Percentiles rank a stretch among this genome's conserved stretches.
Evolutionary conservation across 2,329 filamentous ascomycete species (phyloP).

Genomic region (Pseudopyrenochaeta lycopersici): DNA sequence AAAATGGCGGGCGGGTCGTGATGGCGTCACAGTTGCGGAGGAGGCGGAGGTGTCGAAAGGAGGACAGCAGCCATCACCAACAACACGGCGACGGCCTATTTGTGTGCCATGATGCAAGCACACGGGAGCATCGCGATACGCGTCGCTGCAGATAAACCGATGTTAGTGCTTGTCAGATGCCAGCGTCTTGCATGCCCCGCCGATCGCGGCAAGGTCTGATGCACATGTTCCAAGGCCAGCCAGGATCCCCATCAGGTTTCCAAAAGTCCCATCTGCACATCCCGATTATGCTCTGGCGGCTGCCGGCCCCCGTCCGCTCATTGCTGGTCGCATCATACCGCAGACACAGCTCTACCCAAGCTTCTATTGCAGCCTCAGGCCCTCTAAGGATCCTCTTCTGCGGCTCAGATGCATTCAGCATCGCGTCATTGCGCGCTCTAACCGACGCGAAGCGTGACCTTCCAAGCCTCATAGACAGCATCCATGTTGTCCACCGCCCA

Average conservation of each 20-base stretch:
- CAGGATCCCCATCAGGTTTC: too few species aligned
- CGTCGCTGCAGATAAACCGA: background rate
- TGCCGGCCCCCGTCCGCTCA: constrained; percentile 31
- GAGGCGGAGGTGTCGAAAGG: constrained; percentile 1
- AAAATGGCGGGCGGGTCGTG: constrained; percentile 1
- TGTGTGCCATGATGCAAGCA: constrained; percentile 1
- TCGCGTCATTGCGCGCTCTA: constrained; percentile 76
- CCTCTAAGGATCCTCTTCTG: constrained; percentile 90
- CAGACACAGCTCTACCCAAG: constrained; percentile 17
- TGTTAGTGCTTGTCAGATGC: background rate
- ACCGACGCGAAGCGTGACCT: constrained; percentile 62
- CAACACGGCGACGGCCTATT: constrained; percentile 7
- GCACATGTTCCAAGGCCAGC: too few species aligned
- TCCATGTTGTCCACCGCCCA: constrained; percentile 86
- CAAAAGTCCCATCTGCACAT: background rate
- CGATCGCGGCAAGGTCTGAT: constrained; percentile 8
- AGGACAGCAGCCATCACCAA: background rate
- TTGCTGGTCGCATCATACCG: constrained; percentile 12
- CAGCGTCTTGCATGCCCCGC: constrained; percentile 8
- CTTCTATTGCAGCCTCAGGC: constrained; percentile 27
- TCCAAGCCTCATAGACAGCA: constrained; percentile 62
- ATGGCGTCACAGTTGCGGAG: constrained; percentile 8
- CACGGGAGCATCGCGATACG: background rate
- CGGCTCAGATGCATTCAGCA: constrained; percentile 91
- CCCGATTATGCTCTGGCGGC: constrained; percentile 26